phyloP scores from a whole-genome alignment of 2,329 filamentous ascomycete species.

The Paracoccidioides lutzii region DNA sequence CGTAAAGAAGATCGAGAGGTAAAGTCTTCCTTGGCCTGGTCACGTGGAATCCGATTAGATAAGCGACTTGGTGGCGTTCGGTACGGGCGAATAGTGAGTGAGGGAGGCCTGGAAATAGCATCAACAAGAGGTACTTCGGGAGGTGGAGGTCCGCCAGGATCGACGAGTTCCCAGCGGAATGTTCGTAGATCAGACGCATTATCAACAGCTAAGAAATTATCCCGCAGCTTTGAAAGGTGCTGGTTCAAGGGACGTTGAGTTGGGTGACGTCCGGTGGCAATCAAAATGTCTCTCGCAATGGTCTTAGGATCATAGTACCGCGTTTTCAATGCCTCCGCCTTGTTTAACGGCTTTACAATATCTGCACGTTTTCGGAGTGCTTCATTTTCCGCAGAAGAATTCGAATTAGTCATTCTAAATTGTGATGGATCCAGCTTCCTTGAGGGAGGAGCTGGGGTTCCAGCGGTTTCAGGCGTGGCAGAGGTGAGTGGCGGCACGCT shows the following conservation, averaged over 20 bases:
- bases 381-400: slow-evolving; percentile 4
- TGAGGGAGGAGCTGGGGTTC: background rate
- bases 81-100: slow-evolving; percentile 8
- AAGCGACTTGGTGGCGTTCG: background rate
- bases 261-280: slow-evolving; percentile 50
- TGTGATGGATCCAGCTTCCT: slow-evolving; percentile 1
- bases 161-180: slow-evolving; percentile 49
- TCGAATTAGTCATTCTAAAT: slow-evolving; percentile 1
- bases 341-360: slow-evolving; percentile 34
- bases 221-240: slow-evolving; percentile 41
- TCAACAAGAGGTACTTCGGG: slow-evolving; percentile 17
- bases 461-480: background rate
- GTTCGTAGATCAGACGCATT: slow-evolving; percentile 42
- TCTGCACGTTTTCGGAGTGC: slow-evolving; percentile 17
- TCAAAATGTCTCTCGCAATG: slow-evolving; percentile 50
- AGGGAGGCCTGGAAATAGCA: slow-evolving; percentile 14
- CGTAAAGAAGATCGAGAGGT: background rate
- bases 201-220: slow-evolving; percentile 32
- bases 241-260: slow-evolving; percentile 46
- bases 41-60: slow-evolving; percentile 7
- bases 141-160: slow-evolving; percentile 38
- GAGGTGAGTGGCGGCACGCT: background rate
- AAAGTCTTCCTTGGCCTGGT: background rate
- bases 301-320: slow-evolving; percentile 47
- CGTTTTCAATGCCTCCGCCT: slow-evolving; percentile 29